Percentiles rank a stretch among this genome's conserved stretches.
Evolutionary conservation across 208 protist species (phyloP).

Genomic region (Plasmodiophora brassicae): DNA sequence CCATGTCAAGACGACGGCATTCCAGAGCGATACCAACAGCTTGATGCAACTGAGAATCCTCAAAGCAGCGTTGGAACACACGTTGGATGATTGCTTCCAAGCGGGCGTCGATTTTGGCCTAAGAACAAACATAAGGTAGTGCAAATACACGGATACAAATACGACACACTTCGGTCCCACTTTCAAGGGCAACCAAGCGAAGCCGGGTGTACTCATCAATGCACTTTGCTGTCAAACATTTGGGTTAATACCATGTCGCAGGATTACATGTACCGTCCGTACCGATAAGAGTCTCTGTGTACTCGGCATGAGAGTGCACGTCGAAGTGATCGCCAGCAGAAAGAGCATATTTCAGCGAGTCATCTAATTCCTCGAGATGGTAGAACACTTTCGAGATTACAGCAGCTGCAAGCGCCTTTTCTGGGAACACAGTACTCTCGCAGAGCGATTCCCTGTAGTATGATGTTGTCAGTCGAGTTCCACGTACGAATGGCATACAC

Average conservation of each 20-base stretch:
- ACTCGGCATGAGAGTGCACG: constrained; percentile 58
- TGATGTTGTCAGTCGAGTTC: neutral
- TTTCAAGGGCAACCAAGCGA: constrained; percentile 49
- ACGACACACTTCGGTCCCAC: neutral
- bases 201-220: constrained; percentile 84
- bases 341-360: constrained; percentile 88
- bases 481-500: neutral
- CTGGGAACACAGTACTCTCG: constrained; percentile 63
- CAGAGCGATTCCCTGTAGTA: constrained; percentile 58
- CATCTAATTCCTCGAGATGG: constrained; percentile 87
- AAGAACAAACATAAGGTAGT: constrained; percentile 51
- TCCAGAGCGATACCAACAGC: constrained; percentile 72
- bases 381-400: constrained; percentile 92
- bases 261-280: neutral
- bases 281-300: constrained; percentile 46
- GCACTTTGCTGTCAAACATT: constrained; percentile 72
- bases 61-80: constrained; percentile 66
- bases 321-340: constrained; percentile 86
- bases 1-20: constrained; percentile 66
- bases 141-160: constrained; percentile 51
- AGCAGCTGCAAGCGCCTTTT: constrained; percentile 73
- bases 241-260: constrained; percentile 8
- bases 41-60: constrained; percentile 65
- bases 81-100: constrained; percentile 58
- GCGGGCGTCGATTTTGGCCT: constrained; percentile 45